These are phyloP conservation scores for Fusarium gaditjirri DNA, from an alignment of 2,329 filamentous ascomycete species.

Conservation along the genomic window DNA sequence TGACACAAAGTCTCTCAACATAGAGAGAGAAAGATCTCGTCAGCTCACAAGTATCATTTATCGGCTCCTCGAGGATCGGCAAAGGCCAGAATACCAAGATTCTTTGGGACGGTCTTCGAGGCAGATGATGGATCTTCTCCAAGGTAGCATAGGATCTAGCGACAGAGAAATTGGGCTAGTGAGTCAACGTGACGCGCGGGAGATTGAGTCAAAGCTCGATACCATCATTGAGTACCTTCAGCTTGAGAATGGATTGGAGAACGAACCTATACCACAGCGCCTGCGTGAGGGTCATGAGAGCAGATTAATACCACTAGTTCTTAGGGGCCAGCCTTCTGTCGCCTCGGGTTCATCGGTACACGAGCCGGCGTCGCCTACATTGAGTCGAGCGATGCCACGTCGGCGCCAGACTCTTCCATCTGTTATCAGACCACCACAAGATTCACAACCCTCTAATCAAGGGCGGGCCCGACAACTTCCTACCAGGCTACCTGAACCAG, in stretches of 20 bases:
- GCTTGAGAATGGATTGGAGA: background rate
- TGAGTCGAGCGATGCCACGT: background rate
- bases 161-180: background rate
- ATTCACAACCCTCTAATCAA: background rate
- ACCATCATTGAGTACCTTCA: slow-evolving; percentile 3
- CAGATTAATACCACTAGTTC: background rate
- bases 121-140: background rate
- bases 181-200: background rate
- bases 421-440: background rate
- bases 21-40: slow-evolving; percentile 8
- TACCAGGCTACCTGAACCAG: background rate
- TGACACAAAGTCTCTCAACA: background rate
- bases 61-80: background rate
- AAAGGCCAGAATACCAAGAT: background rate
- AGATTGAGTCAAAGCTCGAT: slow-evolving; percentile 3
- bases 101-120: background rate
- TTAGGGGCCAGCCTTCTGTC: background rate
- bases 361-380: rapidly evolving
- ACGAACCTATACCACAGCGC: background rate
- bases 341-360: background rate
- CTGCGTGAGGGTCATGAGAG: rapidly evolving
- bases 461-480: background rate
- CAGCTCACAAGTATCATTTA: slow-evolving; percentile 2
- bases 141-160: background rate
- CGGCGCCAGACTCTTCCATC: background rate